These are phyloP conservation scores for Senna tora DNA, from an alignment of 306 rosid genomes.

Conservation along the genomic window DNA sequence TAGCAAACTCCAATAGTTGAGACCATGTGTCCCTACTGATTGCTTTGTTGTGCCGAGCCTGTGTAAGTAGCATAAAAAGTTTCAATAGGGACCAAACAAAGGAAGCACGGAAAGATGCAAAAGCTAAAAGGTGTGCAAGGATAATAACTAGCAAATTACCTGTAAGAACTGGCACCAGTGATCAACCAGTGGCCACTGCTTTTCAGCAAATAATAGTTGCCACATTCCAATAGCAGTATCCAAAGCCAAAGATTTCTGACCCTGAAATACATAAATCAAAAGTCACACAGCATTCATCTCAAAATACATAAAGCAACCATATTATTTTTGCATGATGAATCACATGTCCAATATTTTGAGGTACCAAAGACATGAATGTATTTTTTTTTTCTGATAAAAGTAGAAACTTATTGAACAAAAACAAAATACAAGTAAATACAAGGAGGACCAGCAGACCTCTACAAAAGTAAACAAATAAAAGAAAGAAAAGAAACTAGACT, in stretches of 20 bases:
- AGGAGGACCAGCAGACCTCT: too few species aligned
- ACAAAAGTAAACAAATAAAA: too few species aligned
- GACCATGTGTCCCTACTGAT: conserved; percentile 98
- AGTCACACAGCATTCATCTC: neutral
- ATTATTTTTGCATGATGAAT: neutral
- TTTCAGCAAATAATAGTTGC: conserved; percentile 97
- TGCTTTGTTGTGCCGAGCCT: conserved; percentile 98
- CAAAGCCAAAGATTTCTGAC: conserved; percentile 97
- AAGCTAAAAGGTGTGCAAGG: conserved; percentile 12
- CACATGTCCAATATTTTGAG: neutral
- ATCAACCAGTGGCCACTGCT: conserved; percentile 95
- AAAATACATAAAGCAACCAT: conserved; percentile 1
- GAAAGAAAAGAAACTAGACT: too few species aligned
- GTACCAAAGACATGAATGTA: conserved; percentile 1
- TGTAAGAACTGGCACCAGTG: conserved; percentile 98
- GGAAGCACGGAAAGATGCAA: neutral
- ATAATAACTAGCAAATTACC: conserved; percentile 48
- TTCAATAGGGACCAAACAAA: conserved; percentile 15
- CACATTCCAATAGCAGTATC: conserved; percentile 99
- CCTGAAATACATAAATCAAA: conserved; percentile 56
- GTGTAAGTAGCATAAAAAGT: conserved; percentile 34
- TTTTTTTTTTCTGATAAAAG: too few species aligned
- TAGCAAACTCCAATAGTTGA: conserved; percentile 97
- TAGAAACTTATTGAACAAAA: too few species aligned
- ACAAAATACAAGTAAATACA: too few species aligned